Evolutionary conservation across 2,329 filamentous ascomycete genomes (phyloP).

Genomic region (Microsporum audouinii): DNA sequence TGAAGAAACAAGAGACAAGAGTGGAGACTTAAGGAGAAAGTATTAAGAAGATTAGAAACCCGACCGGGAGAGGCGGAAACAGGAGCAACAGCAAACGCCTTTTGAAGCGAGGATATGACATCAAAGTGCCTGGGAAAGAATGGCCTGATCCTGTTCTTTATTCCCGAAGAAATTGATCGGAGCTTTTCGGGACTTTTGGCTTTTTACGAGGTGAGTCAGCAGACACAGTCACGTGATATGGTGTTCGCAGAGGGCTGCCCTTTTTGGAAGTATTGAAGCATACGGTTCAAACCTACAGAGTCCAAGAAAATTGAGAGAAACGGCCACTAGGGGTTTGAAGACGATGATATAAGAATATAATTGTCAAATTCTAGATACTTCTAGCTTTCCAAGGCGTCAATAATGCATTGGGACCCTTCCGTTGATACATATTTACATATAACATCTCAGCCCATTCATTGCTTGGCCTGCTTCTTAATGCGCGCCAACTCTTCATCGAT

Average conservation of each 20-base stretch:
- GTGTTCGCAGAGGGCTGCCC: neutral
- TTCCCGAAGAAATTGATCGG: neutral
- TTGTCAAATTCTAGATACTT: no score
- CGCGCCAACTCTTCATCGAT: constrained; percentile 12
- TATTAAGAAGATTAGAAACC: neutral
- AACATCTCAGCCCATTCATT: neutral
- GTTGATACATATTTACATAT: neutral
- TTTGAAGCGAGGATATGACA: neutral
- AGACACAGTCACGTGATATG: neutral
- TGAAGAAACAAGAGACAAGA: neutral
- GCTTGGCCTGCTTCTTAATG: constrained; percentile 7
- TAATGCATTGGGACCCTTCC: neutral
- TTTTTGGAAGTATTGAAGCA: neutral
- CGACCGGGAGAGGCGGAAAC: neutral
- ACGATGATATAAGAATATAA: no score
- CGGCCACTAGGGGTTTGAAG: no score
- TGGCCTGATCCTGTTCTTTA: neutral
- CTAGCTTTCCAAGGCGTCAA: no score
- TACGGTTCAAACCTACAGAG: no score
- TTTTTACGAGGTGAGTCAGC: neutral
- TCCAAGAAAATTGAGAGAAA: no score
- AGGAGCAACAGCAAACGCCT: neutral
- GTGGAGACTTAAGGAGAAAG: neutral
- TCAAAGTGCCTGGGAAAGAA: neutral
- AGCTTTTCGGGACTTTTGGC: neutral